Conservation (phyloP, 1,284 basidiomycete genomes). For the Exobasidium rhododendri region DNA sequence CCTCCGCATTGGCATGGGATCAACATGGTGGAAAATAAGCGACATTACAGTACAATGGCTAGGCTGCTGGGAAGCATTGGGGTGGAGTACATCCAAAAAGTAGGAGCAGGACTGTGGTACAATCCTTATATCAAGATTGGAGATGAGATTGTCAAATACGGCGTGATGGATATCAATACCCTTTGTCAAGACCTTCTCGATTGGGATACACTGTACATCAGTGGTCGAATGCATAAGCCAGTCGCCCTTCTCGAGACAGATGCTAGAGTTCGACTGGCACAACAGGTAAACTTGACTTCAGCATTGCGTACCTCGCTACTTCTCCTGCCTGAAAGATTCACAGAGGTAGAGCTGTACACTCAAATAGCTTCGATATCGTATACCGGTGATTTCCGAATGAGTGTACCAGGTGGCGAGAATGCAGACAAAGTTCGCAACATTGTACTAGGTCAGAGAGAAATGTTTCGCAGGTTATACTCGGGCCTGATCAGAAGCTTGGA, state of each 20-base stretch:
- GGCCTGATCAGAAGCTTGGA: conserved; percentile 55
- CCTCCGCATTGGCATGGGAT: conserved; percentile 88
- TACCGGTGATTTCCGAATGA: conserved; percentile 80
- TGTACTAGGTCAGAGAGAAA: conserved; percentile 72
- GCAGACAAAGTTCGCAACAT: conserved; percentile 70
- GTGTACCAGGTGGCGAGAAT: conserved; percentile 84
- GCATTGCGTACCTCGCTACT: conserved; percentile 77
- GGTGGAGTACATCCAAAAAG: conserved; percentile 71
- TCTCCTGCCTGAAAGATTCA: conserved; percentile 63
- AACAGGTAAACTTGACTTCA: conserved; percentile 86
- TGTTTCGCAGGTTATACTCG: conserved; percentile 84
- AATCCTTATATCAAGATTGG: conserved; percentile 45
- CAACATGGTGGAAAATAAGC: conserved; percentile 83
- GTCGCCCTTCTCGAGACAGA: conserved; percentile 60
- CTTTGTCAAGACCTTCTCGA: conserved; percentile 84
- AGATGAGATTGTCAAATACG: conserved; percentile 75
- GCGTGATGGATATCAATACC: conserved; percentile 86
- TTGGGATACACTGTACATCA: conserved; percentile 90
- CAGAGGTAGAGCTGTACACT: conserved; percentile 78
- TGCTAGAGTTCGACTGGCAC: conserved; percentile 80
- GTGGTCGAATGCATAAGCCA: conserved; percentile 96
- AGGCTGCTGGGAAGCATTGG: conserved; percentile 74
- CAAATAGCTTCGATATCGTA: conserved; percentile 84
- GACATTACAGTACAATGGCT: conserved; percentile 83
- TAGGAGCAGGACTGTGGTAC: conserved; percentile 83